A percentile compares a stretch with the other conserved stretches of the same genome.
These are phyloP conservation scores for Harrya chromipes DNA, from an alignment of 768 basidiomycete species.

Conservation along the genomic window DNA sequence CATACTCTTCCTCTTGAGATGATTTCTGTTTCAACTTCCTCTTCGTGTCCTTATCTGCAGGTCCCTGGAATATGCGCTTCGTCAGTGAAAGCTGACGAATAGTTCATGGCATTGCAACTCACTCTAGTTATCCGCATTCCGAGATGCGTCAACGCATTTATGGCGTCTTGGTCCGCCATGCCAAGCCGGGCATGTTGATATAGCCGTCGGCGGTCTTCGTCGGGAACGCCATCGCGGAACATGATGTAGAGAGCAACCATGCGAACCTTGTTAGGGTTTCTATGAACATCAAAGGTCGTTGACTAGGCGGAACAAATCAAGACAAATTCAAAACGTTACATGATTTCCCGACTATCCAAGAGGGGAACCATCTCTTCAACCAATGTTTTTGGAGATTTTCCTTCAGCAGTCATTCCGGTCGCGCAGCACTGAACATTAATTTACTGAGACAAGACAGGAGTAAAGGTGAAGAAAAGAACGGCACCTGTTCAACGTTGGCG, in stretches of 20 bases:
- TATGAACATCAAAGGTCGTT: slow-evolving; percentile 30
- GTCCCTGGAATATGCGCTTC: slow-evolving; percentile 42
- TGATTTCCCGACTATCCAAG: slow-evolving; percentile 80
- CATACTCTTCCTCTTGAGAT: slow-evolving; percentile 87
- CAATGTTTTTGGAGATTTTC: slow-evolving; percentile 89
- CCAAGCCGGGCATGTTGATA: slow-evolving; percentile 93
- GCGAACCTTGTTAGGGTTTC: slow-evolving; percentile 90
- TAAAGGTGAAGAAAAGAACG: neutral
- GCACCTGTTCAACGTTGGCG: slow-evolving; percentile 88
- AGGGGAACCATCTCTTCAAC: slow-evolving; percentile 99
- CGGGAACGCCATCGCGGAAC: slow-evolving; percentile 95
- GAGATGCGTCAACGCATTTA: slow-evolving; percentile 80
- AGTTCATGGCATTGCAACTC: slow-evolving; percentile 19
- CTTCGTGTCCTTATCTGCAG: slow-evolving; percentile 74
- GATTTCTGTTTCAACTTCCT: slow-evolving; percentile 79
- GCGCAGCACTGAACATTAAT: slow-evolving; percentile 72
- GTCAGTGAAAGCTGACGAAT: neutral
- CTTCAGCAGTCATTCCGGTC: slow-evolving; percentile 87
- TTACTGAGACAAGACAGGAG: neutral
- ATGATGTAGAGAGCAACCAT: slow-evolving; percentile 95
- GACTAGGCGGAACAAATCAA: neutral
- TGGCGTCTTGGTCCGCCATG: slow-evolving; percentile 87
- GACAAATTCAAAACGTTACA: slow-evolving; percentile 46
- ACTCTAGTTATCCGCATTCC: slow-evolving; percentile 86
- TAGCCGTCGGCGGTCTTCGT: slow-evolving; percentile 90